These are phyloP conservation scores for Orbilia javanica DNA, from an alignment of 2,329 filamentous ascomycete genomes.

Conservation along the genomic window DNA sequence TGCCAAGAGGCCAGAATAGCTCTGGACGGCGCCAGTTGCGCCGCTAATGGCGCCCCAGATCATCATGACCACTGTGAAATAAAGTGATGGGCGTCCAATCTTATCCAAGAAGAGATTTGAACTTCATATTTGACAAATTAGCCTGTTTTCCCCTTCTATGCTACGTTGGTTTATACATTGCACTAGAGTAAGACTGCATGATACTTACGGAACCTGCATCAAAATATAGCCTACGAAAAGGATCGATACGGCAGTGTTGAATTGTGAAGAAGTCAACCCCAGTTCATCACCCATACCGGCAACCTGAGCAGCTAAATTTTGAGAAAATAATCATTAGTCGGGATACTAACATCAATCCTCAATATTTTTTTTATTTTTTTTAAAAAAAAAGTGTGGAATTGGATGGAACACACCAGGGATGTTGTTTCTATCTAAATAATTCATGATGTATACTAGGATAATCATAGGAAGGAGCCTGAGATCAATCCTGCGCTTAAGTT, in stretches of 20 bases:
- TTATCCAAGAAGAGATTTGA: slow-evolving; percentile 70
- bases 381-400: background rate
- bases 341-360: background rate
- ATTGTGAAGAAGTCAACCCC: slow-evolving; percentile 65
- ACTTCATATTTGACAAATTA: slow-evolving; percentile 36
- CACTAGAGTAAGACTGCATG: no score
- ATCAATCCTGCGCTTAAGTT: slow-evolving; percentile 78
- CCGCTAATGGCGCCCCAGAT: slow-evolving; percentile 74
- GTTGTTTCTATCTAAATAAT: slow-evolving; percentile 76
- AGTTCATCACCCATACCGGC: slow-evolving; percentile 69
- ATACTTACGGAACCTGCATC: slow-evolving; percentile 63
- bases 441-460: slow-evolving; percentile 81
- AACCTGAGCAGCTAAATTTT: slow-evolving; percentile 67
- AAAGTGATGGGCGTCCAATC: slow-evolving; percentile 69
- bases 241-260: slow-evolving; percentile 67
- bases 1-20: slow-evolving; percentile 71
- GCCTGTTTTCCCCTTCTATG: background rate
- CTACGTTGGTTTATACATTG: background rate
- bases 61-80: slow-evolving; percentile 70
- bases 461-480: slow-evolving; percentile 76
- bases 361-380: background rate
- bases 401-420: slow-evolving; percentile 66
- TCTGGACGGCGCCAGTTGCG: slow-evolving; percentile 69
- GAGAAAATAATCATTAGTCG: background rate
- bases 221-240: slow-evolving; percentile 65